Base-by-base conservation (phyloP, 2,329 filamentous ascomycete species). In the Talaromyces marneffei region DNA sequence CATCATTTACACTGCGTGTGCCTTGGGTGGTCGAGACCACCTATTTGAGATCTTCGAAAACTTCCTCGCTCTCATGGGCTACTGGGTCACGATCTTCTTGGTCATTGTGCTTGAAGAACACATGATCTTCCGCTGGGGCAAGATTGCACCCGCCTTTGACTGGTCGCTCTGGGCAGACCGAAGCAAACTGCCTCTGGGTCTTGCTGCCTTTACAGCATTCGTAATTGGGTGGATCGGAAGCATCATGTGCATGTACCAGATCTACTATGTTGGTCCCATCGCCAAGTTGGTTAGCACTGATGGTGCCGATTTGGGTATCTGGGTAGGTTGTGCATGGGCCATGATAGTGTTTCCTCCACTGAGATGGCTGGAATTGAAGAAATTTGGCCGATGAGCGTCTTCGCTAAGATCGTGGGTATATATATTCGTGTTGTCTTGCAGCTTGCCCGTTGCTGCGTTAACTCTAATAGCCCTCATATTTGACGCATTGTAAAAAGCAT, bases 51-150 rank as follows among this genome's bases (percentile, higher is more conserved):
- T 80, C 44, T 79, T 79, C 63, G 70, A 76, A 57, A 74, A 77
- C 60, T 78, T 80, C 60, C 67, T 81, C 16, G 75, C 78, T 7
- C 63, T 80, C 18, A 80, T 81, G 65, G 76, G 77, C 4, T 80
- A 81, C 63, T 80, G 78, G 78, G 66, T 77, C 8, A 68, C 72
- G 20, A 75, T 77, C 39, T 80, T 74, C 71, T 66, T 79, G 54
- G 71, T 73, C 37, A 77, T 80, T 46, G 68, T 75, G 5, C 52
- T 78, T 2, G 71, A 79, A 61, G 75, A 80, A 63, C 73, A 79
- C 46, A 12, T 78, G 16, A 64, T 80, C 5, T 80, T 80, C 68
- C 72, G 74, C 20, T 68, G 74, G 27, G 64, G 66, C n/a, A 68
- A 63, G 44, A 67, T 66, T 0, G 33, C 48, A 2, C 56, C 54